These are phyloP conservation scores for Bidens hawaiensis DNA, from an alignment of 140 eudicot species.

Conservation along the genomic window DNA sequence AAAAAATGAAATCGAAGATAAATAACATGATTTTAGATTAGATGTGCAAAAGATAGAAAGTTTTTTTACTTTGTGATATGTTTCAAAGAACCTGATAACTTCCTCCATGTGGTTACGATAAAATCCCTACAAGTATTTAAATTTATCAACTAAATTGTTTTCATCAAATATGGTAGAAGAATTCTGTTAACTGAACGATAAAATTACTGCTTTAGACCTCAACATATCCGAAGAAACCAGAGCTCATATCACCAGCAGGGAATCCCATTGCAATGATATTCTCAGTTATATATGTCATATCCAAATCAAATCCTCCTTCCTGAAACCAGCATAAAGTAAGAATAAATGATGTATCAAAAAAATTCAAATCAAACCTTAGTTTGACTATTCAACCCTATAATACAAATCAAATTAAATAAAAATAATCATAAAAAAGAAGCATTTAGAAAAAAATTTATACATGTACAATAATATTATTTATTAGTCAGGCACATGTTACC, in stretches of 20 bases:
- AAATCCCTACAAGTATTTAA: slow-evolving; percentile 74
- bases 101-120: slow-evolving; percentile 99
- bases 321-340: slow-evolving; percentile 25
- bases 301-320: slow-evolving; percentile 98
- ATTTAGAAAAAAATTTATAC: neutral
- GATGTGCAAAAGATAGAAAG: slow-evolving; percentile 4
- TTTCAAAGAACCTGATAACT: slow-evolving; percentile 92
- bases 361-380: too few relatives aligned
- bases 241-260: slow-evolving; percentile 99
- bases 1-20: neutral
- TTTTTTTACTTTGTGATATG: slow-evolving; percentile 77
- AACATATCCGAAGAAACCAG: slow-evolving; percentile 92
- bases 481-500: neutral
- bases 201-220: slow-evolving; percentile 44
- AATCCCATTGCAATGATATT: slow-evolving; percentile 99
- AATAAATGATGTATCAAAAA: neutral
- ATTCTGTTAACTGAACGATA: neutral
- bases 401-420: neutral
- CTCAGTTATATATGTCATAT: slow-evolving; percentile 96
- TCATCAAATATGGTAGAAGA: neutral
- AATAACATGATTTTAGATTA: neutral
- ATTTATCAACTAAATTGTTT: neutral
- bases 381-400: too few relatives aligned
- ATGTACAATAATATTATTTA: neutral
- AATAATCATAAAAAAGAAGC: neutral